phyloP scores from a whole-genome alignment of 2,329 filamentous ascomycete species.

The Exophiala sp. region DNA sequence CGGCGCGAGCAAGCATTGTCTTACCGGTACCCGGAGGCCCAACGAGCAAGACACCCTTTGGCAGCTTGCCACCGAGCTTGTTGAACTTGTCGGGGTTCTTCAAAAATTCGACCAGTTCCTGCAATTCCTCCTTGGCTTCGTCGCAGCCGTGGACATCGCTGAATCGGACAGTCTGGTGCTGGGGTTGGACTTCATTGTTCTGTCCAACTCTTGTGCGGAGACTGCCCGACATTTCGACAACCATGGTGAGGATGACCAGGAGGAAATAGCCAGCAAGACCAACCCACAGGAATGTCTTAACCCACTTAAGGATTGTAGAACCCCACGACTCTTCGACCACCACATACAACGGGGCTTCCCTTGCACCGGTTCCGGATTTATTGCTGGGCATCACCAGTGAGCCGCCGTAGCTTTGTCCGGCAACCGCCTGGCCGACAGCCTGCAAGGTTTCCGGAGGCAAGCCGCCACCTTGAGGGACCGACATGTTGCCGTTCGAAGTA shows the following conservation, averaged over 20 bases:
- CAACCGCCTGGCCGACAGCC: slow-evolving; percentile 74
- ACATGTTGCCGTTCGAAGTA: slow-evolving; percentile 14
- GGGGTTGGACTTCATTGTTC: slow-evolving; percentile 80
- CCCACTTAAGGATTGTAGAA: slow-evolving; percentile 77
- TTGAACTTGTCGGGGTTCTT: slow-evolving; percentile 91
- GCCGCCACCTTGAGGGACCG: slow-evolving; percentile 23
- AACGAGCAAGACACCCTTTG: slow-evolving; percentile 91
- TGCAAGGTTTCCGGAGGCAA: slow-evolving; percentile 62
- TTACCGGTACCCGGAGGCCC: slow-evolving; percentile 97
- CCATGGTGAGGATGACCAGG: slow-evolving; percentile 70
- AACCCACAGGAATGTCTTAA: slow-evolving; percentile 78
- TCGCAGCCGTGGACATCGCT: slow-evolving; percentile 93
- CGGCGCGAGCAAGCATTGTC: slow-evolving; percentile 87
- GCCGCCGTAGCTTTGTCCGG: slow-evolving; percentile 57
- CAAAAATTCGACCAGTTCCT: slow-evolving; percentile 93
- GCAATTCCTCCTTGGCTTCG: slow-evolving; percentile 95
- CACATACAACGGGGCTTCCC: slow-evolving; percentile 84
- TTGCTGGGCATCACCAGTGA: slow-evolving; percentile 50
- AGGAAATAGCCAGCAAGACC: slow-evolving; percentile 71
- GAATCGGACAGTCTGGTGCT: slow-evolving; percentile 87
- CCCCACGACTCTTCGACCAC: slow-evolving; percentile 87
- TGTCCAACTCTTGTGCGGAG: slow-evolving; percentile 56
- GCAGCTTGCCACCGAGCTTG: slow-evolving; percentile 88
- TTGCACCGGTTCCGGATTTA: slow-evolving; percentile 57
- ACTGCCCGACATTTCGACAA: slow-evolving; percentile 77